Conservation (phyloP, 768 basidiomycete species). For the Scleroderma citrinum region DNA sequence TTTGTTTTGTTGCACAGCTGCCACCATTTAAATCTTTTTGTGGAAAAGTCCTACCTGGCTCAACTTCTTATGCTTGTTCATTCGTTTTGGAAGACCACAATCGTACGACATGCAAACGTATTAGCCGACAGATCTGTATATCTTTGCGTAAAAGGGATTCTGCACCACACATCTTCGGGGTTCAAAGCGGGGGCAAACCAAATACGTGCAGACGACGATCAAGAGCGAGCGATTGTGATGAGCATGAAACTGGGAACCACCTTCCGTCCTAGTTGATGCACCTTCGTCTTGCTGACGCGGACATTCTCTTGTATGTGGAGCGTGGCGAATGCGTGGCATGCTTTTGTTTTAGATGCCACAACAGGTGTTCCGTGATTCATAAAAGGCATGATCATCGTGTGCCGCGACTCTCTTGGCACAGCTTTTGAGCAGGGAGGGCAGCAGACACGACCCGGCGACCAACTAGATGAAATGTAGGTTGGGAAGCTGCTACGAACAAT, state of each 20-base stretch:
- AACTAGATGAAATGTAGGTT: too few relatives aligned
- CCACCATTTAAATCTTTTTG: conserved; percentile 54
- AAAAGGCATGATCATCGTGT: conserved; percentile 66
- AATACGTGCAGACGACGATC: conserved; percentile 63
- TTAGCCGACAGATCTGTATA: conserved; percentile 40
- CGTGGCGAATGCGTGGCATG: conserved; percentile 64
- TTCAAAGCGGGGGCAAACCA: conserved; percentile 77
- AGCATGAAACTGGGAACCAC: conserved; percentile 60
- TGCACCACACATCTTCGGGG: too few relatives aligned
- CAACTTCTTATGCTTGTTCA: too few relatives aligned
- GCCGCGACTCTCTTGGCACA: conserved; percentile 51
- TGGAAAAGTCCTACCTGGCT: conserved; percentile 54
- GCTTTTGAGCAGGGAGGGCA: conserved; percentile 44
- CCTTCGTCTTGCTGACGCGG: neutral
- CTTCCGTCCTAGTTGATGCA: neutral
- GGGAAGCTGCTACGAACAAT: too few relatives aligned
- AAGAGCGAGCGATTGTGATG: conserved; percentile 63
- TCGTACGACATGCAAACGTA: neutral
- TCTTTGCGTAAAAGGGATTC: conserved; percentile 50
- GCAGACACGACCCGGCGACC: neutral
- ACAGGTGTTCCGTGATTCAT: conserved; percentile 63
- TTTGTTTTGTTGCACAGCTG: conserved; percentile 60
- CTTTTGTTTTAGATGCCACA: conserved; percentile 66
- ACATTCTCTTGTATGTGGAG: conserved; percentile 53
- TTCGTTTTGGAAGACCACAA: too few relatives aligned